A percentile compares a stretch with the other conserved stretches of the same genome.
Evolutionary conservation across 768 basidiomycete species (phyloP).

Genomic region (Pluteus cervinus): DNA sequence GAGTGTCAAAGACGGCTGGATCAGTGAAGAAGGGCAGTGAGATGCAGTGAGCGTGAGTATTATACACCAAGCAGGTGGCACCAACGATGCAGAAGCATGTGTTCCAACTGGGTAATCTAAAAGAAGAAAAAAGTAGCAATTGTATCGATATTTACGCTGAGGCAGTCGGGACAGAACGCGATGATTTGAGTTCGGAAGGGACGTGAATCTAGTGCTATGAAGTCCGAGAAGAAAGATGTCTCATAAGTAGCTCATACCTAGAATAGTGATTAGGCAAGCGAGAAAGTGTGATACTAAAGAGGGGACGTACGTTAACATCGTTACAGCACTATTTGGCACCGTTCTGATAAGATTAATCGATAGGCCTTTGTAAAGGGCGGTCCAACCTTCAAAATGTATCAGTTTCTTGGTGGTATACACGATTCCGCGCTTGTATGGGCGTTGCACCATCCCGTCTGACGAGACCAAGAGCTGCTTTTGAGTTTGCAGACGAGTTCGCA

Average conservation of each 20-base stretch:
- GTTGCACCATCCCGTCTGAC: slow-evolving; percentile 56
- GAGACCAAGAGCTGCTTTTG: slow-evolving; percentile 62
- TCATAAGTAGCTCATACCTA: slow-evolving; percentile 52
- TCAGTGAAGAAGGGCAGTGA: too few species aligned
- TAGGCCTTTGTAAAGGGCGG: slow-evolving; percentile 86
- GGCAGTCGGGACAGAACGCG: too few species aligned
- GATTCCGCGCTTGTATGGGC: slow-evolving; percentile 56
- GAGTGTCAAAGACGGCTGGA: too few species aligned
- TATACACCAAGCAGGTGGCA: too few species aligned
- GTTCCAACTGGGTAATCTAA: too few species aligned
- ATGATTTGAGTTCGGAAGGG: too few species aligned
- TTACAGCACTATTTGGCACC: slow-evolving; percentile 94
- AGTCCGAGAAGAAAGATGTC: slow-evolving; percentile 38
- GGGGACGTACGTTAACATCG: slow-evolving; percentile 96
- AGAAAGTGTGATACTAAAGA: slow-evolving; percentile 20
- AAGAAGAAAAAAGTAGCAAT: too few species aligned
- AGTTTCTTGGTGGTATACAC: slow-evolving; percentile 70
- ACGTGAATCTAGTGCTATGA: too few species aligned
- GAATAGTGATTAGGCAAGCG: slow-evolving; percentile 1
- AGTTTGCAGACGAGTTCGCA: slow-evolving; percentile 96
- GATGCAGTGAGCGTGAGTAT: too few species aligned
- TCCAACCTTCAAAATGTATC: slow-evolving; percentile 79
- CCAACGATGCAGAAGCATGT: too few species aligned
- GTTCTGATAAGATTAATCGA: slow-evolving; percentile 93
- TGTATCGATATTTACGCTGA: too few species aligned